These are phyloP conservation scores for Populus davidiana DNA, from an alignment of 345 rosid species.

Conservation along the genomic window DNA sequence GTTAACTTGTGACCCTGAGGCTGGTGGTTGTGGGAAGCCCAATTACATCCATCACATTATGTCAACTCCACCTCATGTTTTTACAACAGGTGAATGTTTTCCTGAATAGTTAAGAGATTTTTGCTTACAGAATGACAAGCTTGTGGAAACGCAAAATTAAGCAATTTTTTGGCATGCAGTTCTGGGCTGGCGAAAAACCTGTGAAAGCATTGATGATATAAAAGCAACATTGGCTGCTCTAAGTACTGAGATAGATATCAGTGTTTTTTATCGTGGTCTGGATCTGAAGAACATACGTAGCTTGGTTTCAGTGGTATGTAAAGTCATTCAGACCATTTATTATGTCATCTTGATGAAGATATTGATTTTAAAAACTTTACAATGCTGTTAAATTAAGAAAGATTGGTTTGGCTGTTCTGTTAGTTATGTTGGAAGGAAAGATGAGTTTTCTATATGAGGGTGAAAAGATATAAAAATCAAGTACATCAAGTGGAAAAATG, in stretches of 20 bases:
- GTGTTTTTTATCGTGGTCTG: slow-evolving; percentile 73
- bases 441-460: background rate
- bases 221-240: slow-evolving; percentile 78
- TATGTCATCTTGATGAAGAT: background rate
- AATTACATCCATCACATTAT: slow-evolving; percentile 80
- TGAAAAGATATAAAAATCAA: background rate
- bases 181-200: slow-evolving; percentile 94
- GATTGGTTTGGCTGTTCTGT: background rate
- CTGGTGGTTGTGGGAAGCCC: slow-evolving; percentile 82
- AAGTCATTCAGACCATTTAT: background rate
- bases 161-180: slow-evolving; percentile 47
- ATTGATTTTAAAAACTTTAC: background rate
- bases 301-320: slow-evolving; percentile 85
- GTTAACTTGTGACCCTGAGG: slow-evolving; percentile 79
- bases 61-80: slow-evolving; percentile 69
- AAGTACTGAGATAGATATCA: slow-evolving; percentile 75
- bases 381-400: background rate
- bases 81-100: slow-evolving; percentile 64
- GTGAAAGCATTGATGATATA: slow-evolving; percentile 80
- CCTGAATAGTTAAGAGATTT: slow-evolving; percentile 4
- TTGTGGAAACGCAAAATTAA: background rate
- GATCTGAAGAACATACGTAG: slow-evolving; percentile 59
- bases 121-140: slow-evolving; percentile 7
- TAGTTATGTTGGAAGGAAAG: slow-evolving; percentile 5
- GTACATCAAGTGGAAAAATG: background rate